These are phyloP conservation scores for Globisporangium middletonii DNA, from an alignment of 352 stramenopile species.

Conservation along the genomic window DNA sequence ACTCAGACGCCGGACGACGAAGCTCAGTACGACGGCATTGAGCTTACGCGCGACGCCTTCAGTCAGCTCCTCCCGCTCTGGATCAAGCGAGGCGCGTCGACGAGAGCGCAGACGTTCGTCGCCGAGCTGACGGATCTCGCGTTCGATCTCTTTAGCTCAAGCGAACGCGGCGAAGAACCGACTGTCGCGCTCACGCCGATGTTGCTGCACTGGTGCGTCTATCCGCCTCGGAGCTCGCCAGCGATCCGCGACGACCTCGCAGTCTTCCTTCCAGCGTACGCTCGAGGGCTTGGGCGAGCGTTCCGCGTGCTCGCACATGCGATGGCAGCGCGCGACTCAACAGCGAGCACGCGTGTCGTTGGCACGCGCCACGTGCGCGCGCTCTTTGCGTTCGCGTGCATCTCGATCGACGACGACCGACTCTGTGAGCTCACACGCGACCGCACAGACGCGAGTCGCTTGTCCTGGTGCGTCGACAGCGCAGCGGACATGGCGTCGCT, in stretches of 20 bases:
- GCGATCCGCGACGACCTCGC: slow-evolving; percentile 24
- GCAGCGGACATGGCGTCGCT: slow-evolving; percentile 14
- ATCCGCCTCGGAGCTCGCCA: slow-evolving; percentile 21
- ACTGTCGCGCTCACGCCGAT: slow-evolving; percentile 18
- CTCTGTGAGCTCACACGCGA: not conserved
- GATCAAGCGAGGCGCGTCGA: slow-evolving; percentile 21
- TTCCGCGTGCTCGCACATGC: slow-evolving; percentile 22
- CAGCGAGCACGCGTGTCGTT: not conserved
- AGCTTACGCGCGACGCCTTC: slow-evolving; percentile 23
- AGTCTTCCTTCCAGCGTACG: slow-evolving; percentile 27
- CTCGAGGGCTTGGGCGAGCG: slow-evolving; percentile 32
- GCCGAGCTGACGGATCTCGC: slow-evolving; percentile 23
- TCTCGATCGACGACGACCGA: slow-evolving; percentile 1
- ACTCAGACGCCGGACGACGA: not conserved
- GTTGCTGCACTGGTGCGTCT: slow-evolving; percentile 31
- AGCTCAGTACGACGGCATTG: not conserved
- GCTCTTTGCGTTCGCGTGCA: slow-evolving; percentile 15
- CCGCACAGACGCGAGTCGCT: not conserved
- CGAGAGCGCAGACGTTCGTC: not conserved
- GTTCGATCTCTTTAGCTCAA: slow-evolving; percentile 27
- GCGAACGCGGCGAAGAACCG: not conserved
- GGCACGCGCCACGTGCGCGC: slow-evolving; percentile 7
- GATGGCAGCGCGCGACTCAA: not conserved
- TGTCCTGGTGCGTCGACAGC: not conserved
- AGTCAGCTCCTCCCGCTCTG: slow-evolving; percentile 25